These are phyloP conservation scores for Haematococcus lacustris DNA, from an alignment of 139 green algal species.

Conservation along the genomic window DNA sequence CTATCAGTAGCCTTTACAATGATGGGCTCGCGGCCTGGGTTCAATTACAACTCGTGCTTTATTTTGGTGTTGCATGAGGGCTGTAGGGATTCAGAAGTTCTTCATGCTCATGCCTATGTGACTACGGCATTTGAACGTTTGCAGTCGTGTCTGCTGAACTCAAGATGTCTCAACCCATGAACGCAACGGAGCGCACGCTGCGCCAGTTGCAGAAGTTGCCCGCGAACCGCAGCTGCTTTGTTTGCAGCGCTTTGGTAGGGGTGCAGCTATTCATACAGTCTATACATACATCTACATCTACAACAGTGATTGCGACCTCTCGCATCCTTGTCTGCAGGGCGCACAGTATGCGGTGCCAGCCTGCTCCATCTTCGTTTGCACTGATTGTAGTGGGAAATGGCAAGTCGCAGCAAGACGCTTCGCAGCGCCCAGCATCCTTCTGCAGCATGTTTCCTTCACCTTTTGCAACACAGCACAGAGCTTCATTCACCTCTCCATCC, in stretches of 20 bases:
- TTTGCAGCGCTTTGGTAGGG: slow-evolving; percentile 3
- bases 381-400: slow-evolving; percentile 11
- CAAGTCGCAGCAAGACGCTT: not conserved
- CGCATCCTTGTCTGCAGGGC: slow-evolving; percentile 1
- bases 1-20: no score
- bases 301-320: not conserved
- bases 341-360: slow-evolving; percentile 11
- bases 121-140: no score
- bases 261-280: not conserved
- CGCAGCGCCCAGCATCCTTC: no score
- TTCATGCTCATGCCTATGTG: no score
- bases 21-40: no score
- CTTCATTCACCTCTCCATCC: not conserved
- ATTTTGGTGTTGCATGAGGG: no score
- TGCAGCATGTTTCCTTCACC: no score
- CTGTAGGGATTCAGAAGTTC: no score
- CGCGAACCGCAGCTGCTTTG: slow-evolving; percentile 3
- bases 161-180: no score
- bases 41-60: no score
- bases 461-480: not conserved
- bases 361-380: slow-evolving; percentile 16
- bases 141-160: no score
- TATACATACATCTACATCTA: not conserved
- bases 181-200: no score
- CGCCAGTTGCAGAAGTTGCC: slow-evolving; percentile 4